These are phyloP conservation scores for Elsinoe necatrix DNA, from an alignment of 2,329 filamentous ascomycete species.

Conservation along the genomic window DNA sequence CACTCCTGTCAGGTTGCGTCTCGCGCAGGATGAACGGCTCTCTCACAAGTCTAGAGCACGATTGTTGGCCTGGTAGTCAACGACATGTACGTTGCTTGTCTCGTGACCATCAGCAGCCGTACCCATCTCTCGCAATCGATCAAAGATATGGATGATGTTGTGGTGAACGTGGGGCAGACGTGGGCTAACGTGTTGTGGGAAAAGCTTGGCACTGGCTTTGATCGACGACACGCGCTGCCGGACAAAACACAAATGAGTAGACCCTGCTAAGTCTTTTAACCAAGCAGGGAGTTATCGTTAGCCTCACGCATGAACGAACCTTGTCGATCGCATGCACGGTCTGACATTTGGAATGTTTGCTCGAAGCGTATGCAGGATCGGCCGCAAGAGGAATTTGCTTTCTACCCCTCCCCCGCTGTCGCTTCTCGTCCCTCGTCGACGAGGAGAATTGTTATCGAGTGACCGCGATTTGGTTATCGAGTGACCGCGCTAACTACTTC, in stretches of 20 bases:
- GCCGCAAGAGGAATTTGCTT: slow-evolving; percentile 1
- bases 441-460: no score
- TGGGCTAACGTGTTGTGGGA: slow-evolving; percentile 7
- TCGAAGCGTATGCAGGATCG: neutral
- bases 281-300: neutral
- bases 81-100: neutral
- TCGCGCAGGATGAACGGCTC: neutral
- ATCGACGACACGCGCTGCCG: slow-evolving; percentile 1
- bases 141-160: neutral
- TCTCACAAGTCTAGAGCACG: slow-evolving; percentile 18
- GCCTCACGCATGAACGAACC: neutral
- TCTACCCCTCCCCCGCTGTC: slow-evolving; percentile 11
- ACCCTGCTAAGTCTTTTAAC: neutral
- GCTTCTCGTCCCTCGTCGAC: neutral
- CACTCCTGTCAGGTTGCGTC: neutral
- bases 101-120: neutral
- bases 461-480: no score
- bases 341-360: slow-evolving; percentile 12
- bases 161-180: neutral
- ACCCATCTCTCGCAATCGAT: neutral
- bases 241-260: neutral
- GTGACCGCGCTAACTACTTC: no score
- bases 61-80: slow-evolving; percentile 16
- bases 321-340: neutral
- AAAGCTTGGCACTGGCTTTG: neutral